Conservation (phyloP, 208 protist genomes). For the Acanthamoeba culbertsoni region DNA sequence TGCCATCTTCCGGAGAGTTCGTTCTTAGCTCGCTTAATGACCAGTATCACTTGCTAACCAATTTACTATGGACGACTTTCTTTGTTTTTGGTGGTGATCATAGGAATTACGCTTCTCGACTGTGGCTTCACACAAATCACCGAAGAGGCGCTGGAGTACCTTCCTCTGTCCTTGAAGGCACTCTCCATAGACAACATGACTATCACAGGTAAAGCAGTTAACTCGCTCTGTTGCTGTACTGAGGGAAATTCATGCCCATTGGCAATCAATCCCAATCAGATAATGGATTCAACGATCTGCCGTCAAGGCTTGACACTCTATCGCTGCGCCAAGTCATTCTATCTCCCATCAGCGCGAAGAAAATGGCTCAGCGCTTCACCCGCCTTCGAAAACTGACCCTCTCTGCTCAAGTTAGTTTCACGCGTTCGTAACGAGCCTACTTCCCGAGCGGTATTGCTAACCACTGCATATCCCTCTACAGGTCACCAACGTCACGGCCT, state of each 20-base stretch:
- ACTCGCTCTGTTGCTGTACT: neutral
- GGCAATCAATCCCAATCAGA: neutral
- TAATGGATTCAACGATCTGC: slow-evolving; percentile 12
- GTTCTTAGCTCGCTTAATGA: neutral
- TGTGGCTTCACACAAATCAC: slow-evolving; percentile 25
- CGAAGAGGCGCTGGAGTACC: slow-evolving; percentile 1
- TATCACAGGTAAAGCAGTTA: neutral
- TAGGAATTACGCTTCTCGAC: neutral
- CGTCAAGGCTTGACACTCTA: neutral
- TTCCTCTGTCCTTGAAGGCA: slow-evolving; percentile 3
- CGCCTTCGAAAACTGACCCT: slow-evolving; percentile 2
- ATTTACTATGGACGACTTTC: neutral
- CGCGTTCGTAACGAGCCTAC: too few species aligned
- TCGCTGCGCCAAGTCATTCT: neutral
- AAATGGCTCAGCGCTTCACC: slow-evolving; percentile 15
- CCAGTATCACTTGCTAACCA: neutral
- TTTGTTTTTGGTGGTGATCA: neutral
- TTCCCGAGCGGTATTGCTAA: too few species aligned
- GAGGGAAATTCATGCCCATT: too few species aligned
- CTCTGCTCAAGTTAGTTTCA: neutral
- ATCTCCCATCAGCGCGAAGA: slow-evolving; percentile 1
- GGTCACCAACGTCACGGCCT: slow-evolving; percentile 32
- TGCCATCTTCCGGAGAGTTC: neutral
- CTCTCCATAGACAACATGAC: slow-evolving; percentile 6
- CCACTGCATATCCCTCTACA: neutral